Evolutionary conservation across 768 basidiomycete species (phyloP).

Genomic region (Tylopilus felleus): DNA sequence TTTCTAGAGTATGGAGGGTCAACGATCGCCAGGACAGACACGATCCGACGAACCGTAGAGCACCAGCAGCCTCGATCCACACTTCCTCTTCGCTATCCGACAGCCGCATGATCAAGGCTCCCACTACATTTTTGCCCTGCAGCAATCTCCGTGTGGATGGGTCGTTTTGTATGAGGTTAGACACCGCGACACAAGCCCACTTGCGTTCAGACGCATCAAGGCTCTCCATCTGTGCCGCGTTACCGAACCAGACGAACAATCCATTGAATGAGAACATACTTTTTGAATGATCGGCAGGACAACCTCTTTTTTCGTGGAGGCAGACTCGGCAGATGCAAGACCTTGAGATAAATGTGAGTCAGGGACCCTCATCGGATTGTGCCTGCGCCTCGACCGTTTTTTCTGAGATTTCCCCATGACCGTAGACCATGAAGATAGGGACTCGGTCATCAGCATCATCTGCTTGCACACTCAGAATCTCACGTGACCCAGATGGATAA

Average conservation of each 20-base stretch:
- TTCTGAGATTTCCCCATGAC: slow-evolving; percentile 93
- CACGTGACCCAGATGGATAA: slow-evolving; percentile 13
- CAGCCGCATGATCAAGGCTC: slow-evolving; percentile 78
- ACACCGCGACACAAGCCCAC: slow-evolving; percentile 97
- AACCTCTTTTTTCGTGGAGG: slow-evolving; percentile 72
- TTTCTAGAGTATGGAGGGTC: slow-evolving; percentile 52
- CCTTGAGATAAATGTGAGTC: slow-evolving; percentile 89
- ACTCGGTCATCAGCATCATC: neutral
- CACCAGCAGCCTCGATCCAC: slow-evolving; percentile 82
- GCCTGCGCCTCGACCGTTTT: slow-evolving; percentile 76
- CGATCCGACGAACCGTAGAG: slow-evolving; percentile 61
- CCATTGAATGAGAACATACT: slow-evolving; percentile 39
- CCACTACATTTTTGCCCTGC: slow-evolving; percentile 89
- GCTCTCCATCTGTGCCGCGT: slow-evolving; percentile 60
- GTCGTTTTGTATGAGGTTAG: slow-evolving; percentile 92
- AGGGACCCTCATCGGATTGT: slow-evolving; percentile 92
- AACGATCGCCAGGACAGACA: slow-evolving; percentile 3
- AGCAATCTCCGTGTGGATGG: slow-evolving; percentile 86
- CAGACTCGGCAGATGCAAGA: slow-evolving; percentile 66
- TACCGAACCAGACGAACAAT: neutral
- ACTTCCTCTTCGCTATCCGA: slow-evolving; percentile 91
- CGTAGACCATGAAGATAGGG: neutral
- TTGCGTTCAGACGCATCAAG: slow-evolving; percentile 77
- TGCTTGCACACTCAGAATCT: neutral
- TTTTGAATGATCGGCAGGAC: slow-evolving; percentile 90